phyloP scores from a whole-genome alignment of 345 rosid species.

The Passiflora organensis region DNA sequence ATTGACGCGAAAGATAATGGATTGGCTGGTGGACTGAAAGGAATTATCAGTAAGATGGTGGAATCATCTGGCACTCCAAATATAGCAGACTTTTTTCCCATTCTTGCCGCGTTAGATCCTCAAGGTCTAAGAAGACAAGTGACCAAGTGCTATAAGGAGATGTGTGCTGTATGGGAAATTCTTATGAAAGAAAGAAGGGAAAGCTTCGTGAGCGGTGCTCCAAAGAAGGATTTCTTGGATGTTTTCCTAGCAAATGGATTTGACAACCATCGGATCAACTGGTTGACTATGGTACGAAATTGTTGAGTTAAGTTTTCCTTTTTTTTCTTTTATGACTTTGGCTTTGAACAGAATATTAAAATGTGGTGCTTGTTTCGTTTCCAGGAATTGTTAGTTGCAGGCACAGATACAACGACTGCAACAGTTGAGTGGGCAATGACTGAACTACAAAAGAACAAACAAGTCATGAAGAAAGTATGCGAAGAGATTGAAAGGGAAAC shows the following conservation, averaged over 20 bases:
- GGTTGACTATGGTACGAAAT: too few species aligned
- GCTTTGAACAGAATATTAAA: too few species aligned
- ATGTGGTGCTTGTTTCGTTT: too few species aligned
- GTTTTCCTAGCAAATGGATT: conserved; percentile 9
- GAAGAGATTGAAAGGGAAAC: conserved; percentile 14
- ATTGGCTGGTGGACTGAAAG: background rate
- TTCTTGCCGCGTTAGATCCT: too few species aligned
- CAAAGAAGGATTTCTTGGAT: too few species aligned
- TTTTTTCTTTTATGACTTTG: background rate
- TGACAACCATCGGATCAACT: too few species aligned
- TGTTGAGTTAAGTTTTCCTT: conserved; percentile 5
- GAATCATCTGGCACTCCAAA: conserved; percentile 8
- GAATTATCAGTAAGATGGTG: conserved; percentile 9
- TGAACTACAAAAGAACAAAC: conserved; percentile 15
- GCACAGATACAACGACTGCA: too few species aligned
- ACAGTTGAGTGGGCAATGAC: too few species aligned
- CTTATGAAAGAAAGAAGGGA: conserved; percentile 13
- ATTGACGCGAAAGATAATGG: background rate
- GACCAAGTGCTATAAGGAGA: background rate
- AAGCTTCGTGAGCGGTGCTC: too few species aligned
- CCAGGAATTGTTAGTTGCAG: conserved; percentile 25
- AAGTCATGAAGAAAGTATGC: conserved; percentile 5
- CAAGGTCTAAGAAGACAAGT: conserved; percentile 13
- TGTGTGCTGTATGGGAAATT: conserved; percentile 2
- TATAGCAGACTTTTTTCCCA: conserved; percentile 19